These are phyloP conservation scores for Pulveroboletus frians DNA, from an alignment of 768 basidiomycete species.

Conservation along the genomic window DNA sequence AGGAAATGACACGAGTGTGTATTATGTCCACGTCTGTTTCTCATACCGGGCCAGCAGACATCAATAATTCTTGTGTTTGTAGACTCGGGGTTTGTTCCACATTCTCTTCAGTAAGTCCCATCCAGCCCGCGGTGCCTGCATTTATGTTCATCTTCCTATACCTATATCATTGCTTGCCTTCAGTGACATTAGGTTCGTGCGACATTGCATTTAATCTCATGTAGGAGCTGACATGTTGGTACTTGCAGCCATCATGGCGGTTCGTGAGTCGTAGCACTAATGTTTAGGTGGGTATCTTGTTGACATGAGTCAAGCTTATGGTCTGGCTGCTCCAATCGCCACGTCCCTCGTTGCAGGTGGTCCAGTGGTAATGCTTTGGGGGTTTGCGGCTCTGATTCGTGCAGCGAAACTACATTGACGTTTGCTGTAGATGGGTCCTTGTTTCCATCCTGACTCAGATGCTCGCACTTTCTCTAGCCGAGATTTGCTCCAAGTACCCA, in stretches of 20 bases:
- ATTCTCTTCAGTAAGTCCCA: slow-evolving; percentile 46
- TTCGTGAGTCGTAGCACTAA: slow-evolving; percentile 41
- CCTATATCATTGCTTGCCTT: neutral
- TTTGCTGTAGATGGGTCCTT: slow-evolving; percentile 40
- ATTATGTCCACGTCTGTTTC: neutral
- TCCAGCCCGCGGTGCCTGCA: neutral
- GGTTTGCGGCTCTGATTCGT: slow-evolving; percentile 30
- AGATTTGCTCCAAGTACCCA: slow-evolving; percentile 57
- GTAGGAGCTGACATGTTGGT: slow-evolving; percentile 1
- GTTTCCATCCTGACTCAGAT: slow-evolving; percentile 45
- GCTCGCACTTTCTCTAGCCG: slow-evolving; percentile 50
- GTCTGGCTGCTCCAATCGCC: slow-evolving; percentile 51
- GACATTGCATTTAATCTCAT: neutral
- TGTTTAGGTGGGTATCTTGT: neutral
- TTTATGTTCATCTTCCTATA: neutral
- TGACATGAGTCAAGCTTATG: slow-evolving; percentile 40
- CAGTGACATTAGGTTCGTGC: slow-evolving; percentile 47
- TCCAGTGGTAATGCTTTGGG: slow-evolving; percentile 55
- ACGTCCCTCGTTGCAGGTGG: slow-evolving; percentile 53
- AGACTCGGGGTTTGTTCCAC: slow-evolving; percentile 50
- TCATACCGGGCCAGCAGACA: neutral
- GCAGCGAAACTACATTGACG: neutral
- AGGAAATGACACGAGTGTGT: slow-evolving; percentile 49
- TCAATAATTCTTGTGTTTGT: neutral
- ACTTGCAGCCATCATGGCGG: slow-evolving; percentile 51